These are phyloP conservation scores for Avena sativa DNA, from an alignment of 176 grass and related monocot genomes.

Conservation along the genomic window DNA sequence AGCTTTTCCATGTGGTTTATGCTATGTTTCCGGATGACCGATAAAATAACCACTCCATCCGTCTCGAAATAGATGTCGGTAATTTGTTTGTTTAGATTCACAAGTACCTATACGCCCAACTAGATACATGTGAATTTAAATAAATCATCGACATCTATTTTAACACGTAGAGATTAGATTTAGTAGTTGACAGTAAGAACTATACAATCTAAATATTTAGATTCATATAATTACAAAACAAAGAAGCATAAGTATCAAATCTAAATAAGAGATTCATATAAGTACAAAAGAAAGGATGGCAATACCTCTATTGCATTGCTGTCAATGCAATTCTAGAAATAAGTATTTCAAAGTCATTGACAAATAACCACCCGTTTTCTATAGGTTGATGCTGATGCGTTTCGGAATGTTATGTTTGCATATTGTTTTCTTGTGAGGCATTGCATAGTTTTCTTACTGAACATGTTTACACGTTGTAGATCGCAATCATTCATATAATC, in stretches of 20 bases:
- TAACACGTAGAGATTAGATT: too few species aligned
- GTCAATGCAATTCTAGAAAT: background rate
- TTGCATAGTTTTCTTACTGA: background rate
- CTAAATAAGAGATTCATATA: background rate
- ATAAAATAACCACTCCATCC: too few species aligned
- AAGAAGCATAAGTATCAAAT: too few species aligned
- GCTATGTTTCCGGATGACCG: background rate
- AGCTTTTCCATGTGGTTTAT: background rate
- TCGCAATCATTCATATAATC: background rate
- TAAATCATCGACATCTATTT: too few species aligned
- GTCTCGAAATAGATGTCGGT: too few species aligned
- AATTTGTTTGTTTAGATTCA: too few species aligned
- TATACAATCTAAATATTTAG: background rate
- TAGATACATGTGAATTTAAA: too few species aligned
- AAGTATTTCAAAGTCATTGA: background rate
- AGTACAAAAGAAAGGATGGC: background rate
- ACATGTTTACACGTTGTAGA: slow-evolving; percentile 24
- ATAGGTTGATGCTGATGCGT: background rate
- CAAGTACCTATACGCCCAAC: too few species aligned
- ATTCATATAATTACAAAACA: background rate
- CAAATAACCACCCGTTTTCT: background rate
- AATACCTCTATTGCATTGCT: background rate
- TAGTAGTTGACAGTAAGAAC: background rate
- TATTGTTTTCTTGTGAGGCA: background rate
- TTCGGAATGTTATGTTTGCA: slow-evolving; percentile 15